Evolutionary conservation across 495 filamentous ascomycete species (phyloP), one percentile per base, ranked within the genome.

Genomic region (Jackrogersella multiformis): DNA sequence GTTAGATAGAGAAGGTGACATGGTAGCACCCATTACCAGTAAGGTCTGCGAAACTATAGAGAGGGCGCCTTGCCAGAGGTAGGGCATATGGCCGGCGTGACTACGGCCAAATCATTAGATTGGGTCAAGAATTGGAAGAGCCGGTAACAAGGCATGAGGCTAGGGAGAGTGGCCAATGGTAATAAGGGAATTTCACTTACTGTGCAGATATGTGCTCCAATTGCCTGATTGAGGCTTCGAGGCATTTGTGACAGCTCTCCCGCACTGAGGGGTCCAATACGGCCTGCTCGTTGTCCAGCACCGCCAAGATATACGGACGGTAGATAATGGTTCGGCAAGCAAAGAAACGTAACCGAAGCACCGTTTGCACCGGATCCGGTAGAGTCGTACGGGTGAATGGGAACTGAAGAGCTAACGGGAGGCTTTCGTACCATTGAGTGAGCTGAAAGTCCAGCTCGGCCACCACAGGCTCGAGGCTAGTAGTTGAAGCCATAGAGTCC

Each of bases 311-410:
- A 76, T 93, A 94, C 1, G 91, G 91, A 20, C 91, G 84, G 79
- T 89, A 93, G 67, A 94, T 94, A 73, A 94, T 93, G 35, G 91
- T 93, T 51, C 89, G 88, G 75, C 91, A 93, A 42, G 91, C 91
- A 77, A 89, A 92, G 79, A 92, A 94, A 35, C 91, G 87, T 66
- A 93, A 78, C 42, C 91, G 80, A 23, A 93, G 76, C 45, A 93
- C 91, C 18, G 90, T 93, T 76, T 94, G 91, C 32, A 92, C 86
- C 16, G 90, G 86, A 73, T 92, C 88, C 60, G 86, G 81, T 23
- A 91, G 80, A 61, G 88, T 85, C 2, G 84, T 74, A 44, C 85
- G 80, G 39, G 83, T 86, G 68, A 90, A 88, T 24, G 90, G 91
- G 74, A 93, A 93, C 68, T 90, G 89, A 52, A 94, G 81, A 7